A percentile compares a stretch with the other conserved stretches of the same genome.
phyloP scores from a whole-genome alignment of 2,329 filamentous ascomycete species.

The Aspergillus sp. region DNA sequence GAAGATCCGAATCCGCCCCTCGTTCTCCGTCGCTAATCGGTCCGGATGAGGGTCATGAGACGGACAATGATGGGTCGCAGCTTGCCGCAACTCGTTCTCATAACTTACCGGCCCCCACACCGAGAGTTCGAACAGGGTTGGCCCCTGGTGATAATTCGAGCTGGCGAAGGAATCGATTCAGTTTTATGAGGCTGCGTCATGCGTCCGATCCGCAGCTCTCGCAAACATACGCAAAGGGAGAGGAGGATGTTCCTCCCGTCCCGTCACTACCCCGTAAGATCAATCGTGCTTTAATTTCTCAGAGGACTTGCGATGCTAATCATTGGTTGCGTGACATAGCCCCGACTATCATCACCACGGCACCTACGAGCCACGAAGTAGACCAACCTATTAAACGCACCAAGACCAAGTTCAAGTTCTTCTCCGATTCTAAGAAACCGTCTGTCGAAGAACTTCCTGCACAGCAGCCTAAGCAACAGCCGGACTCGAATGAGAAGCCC shows the following conservation, averaged over 20 bases:
- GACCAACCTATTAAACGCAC: conserved; percentile 42
- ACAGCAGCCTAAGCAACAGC: conserved; percentile 9
- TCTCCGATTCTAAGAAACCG: conserved; percentile 33
- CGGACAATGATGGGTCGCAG: conserved; percentile 8
- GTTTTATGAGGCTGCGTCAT: conserved; percentile 80
- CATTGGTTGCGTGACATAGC: conserved; percentile 31
- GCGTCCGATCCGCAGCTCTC: conserved; percentile 90
- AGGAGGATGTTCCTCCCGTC: conserved; percentile 52
- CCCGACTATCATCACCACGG: conserved; percentile 83
- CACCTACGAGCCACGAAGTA: conserved; percentile 69
- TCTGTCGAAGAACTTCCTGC: conserved; percentile 31
- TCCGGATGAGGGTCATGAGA: conserved; percentile 16
- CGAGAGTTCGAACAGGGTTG: conserved; percentile 14
- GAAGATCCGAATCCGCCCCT: conserved; percentile 37
- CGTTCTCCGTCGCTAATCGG: conserved; percentile 23
- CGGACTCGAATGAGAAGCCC: conserved; percentile 15
- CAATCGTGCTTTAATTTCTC: conserved; percentile 1
- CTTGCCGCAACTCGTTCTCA: conserved; percentile 17
- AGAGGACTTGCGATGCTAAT: conserved; percentile 15
- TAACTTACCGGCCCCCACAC: conserved; percentile 15
- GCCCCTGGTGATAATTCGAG: conserved; percentile 24
- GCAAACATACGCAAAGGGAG: conserved; percentile 64
- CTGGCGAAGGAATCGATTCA: conserved; percentile 53
- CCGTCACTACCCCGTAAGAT: conserved; percentile 40
- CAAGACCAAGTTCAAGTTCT: conserved; percentile 42